These are phyloP conservation scores for Tolypocladium sp. DNA, from an alignment of 2,329 filamentous ascomycete genomes.

Conservation along the genomic window DNA sequence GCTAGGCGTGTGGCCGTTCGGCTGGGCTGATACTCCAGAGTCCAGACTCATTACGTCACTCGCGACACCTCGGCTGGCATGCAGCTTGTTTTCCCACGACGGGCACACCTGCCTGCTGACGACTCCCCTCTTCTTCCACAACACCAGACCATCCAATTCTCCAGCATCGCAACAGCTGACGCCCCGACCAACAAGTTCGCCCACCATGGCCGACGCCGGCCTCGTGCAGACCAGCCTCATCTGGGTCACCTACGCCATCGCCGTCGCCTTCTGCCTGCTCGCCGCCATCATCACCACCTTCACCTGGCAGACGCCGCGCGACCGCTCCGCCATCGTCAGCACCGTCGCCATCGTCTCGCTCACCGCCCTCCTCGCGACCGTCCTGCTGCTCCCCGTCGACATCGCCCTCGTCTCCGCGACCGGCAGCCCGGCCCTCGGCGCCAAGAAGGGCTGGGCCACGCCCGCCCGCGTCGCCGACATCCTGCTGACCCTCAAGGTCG, in stretches of 20 bases:
- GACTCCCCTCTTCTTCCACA: background rate
- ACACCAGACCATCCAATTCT: background rate
- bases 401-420: constrained; percentile 92
- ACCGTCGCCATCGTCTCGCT: constrained; percentile 80
- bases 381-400: constrained; percentile 88
- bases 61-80: background rate
- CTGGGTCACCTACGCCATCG: constrained; percentile 87
- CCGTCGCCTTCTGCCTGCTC: constrained; percentile 65
- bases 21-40: too few relatives aligned
- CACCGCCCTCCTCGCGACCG: constrained; percentile 79
- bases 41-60: background rate
- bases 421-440: constrained; percentile 61
- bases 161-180: background rate
- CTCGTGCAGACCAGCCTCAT: constrained; percentile 84
- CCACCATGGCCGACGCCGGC: constrained; percentile 35
- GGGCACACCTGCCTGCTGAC: background rate
- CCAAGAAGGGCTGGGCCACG: constrained; percentile 92
- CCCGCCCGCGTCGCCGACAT: constrained; percentile 71
- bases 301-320: constrained; percentile 81
- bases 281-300: constrained; percentile 81
- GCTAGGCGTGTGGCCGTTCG: background rate
- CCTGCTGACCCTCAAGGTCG: constrained; percentile 68
- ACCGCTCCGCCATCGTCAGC: constrained; percentile 75
- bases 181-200: background rate
- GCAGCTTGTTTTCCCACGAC: background rate